Conservation (phyloP, 495 filamentous ascomycete genomes). For the Tuber microsphaerosporum region DNA sequence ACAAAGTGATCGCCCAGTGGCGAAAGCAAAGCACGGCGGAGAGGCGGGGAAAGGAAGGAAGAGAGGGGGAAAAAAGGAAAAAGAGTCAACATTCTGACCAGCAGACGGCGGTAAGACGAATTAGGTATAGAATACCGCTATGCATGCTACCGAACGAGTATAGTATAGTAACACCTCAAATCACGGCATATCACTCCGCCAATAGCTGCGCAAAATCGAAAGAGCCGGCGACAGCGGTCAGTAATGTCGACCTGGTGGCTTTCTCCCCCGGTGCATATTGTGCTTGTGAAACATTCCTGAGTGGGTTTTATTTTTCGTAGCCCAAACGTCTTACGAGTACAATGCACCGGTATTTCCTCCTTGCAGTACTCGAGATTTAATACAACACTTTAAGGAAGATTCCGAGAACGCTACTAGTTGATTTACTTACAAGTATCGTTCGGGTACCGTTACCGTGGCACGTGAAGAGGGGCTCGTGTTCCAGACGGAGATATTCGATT, state of each 20-base stretch:
- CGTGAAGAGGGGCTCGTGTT: too few relatives aligned
- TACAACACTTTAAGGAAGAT: background rate
- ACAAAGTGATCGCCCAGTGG: background rate
- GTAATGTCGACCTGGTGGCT: background rate
- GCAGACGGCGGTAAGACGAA: background rate
- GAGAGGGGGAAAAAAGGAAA: background rate
- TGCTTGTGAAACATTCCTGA: background rate
- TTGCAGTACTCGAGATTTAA: background rate
- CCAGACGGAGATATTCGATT: too few relatives aligned
- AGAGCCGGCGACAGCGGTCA: background rate
- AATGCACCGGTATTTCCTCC: background rate
- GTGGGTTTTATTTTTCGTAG: background rate
- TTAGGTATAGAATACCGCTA: background rate
- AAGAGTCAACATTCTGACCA: background rate
- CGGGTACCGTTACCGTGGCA: background rate
- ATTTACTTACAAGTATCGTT: background rate
- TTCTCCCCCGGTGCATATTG: background rate
- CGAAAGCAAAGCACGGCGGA: background rate
- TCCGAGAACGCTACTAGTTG: background rate
- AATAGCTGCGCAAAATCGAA: background rate
- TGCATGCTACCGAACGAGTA: background rate
- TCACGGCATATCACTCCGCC: background rate
- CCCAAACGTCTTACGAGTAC: background rate
- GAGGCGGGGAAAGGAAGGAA: background rate
- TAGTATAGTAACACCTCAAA: background rate